These are phyloP conservation scores for Kluyveromyces sp. DNA, from an alignment of 1,139 yeast species.

Conservation along the genomic window DNA sequence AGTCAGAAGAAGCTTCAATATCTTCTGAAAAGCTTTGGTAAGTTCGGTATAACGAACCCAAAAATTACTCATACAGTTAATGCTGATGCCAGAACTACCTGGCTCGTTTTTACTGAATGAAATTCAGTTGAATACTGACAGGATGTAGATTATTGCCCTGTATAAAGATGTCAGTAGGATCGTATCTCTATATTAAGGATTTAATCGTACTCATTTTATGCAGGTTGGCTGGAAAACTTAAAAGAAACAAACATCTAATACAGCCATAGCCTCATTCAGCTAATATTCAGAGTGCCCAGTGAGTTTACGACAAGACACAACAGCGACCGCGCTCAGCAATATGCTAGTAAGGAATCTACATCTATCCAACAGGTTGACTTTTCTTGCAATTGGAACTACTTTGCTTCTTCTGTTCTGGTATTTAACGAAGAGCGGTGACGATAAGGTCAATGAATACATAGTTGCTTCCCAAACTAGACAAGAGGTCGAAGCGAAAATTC, in stretches of 20 bases:
- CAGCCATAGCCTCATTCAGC: too few species aligned
- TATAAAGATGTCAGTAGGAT: too few species aligned
- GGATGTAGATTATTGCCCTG: too few species aligned
- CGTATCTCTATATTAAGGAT: too few species aligned
- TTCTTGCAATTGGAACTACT: background rate
- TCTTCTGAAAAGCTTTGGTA: constrained; percentile 9
- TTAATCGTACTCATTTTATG: too few species aligned
- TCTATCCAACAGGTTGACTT: background rate
- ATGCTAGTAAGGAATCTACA: background rate
- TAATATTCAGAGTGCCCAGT: too few species aligned
- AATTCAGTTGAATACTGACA: too few species aligned
- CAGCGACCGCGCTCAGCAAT: background rate
- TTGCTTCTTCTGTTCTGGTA: background rate
- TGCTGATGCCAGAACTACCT: background rate
- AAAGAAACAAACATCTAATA: background rate
- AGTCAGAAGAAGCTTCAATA: constrained; percentile 10
- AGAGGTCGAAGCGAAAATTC: background rate
- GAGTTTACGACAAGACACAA: background rate
- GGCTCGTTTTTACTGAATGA: constrained; percentile 2
- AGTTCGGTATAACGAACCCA: constrained; percentile 3
- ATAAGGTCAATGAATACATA: constrained; percentile 1
- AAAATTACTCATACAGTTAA: background rate
- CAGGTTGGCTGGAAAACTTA: background rate
- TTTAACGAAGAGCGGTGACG: background rate
- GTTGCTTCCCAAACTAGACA: constrained; percentile 2